phyloP scores from a whole-genome alignment of 1,284 basidiomycete genomes.

The Cutaneotrichosporon arboriforme region DNA sequence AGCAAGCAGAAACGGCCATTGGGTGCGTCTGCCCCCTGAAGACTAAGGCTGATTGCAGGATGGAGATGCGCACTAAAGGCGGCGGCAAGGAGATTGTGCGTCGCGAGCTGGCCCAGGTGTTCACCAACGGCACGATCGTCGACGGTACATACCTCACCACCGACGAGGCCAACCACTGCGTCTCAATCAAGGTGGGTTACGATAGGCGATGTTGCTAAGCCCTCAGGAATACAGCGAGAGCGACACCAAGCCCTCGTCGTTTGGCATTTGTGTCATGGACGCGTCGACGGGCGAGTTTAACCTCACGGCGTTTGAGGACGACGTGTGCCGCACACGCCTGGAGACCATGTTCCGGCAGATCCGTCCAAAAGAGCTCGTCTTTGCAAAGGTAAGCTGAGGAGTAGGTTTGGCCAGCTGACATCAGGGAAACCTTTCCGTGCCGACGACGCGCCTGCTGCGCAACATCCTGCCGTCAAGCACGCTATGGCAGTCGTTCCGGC shows the following conservation, averaged over 20 bases:
- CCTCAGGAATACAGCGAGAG: slow-evolving; percentile 37
- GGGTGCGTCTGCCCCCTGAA: slow-evolving; percentile 38
- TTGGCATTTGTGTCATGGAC: slow-evolving; percentile 92
- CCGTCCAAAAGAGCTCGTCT: slow-evolving; percentile 86
- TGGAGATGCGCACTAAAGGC: slow-evolving; percentile 55
- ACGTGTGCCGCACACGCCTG: slow-evolving; percentile 82
- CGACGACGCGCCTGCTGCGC: slow-evolving; percentile 74
- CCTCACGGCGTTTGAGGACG: slow-evolving; percentile 83
- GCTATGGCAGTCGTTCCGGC: slow-evolving; percentile 72
- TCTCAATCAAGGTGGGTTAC: slow-evolving; percentile 67
- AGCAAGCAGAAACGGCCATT: slow-evolving; percentile 89
- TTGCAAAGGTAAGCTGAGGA: slow-evolving; percentile 64
- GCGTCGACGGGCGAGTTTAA: slow-evolving; percentile 96
- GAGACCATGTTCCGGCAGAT: slow-evolving; percentile 92
- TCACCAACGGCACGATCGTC: slow-evolving; percentile 94
- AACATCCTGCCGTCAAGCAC: slow-evolving; percentile 69
- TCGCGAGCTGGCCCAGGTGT: slow-evolving; percentile 88
- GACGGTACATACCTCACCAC: slow-evolving; percentile 83
- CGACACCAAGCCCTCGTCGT: slow-evolving; percentile 48
- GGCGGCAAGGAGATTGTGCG: slow-evolving; percentile 61
- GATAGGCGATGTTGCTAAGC: neutral
- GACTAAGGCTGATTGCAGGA: slow-evolving; percentile 20
- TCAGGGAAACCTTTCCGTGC: slow-evolving; percentile 74
- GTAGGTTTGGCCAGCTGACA: neutral
- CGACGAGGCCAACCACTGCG: slow-evolving; percentile 92